Conservation (phyloP, 305 asterid genomes). For the Fraxinus greggii region DNA sequence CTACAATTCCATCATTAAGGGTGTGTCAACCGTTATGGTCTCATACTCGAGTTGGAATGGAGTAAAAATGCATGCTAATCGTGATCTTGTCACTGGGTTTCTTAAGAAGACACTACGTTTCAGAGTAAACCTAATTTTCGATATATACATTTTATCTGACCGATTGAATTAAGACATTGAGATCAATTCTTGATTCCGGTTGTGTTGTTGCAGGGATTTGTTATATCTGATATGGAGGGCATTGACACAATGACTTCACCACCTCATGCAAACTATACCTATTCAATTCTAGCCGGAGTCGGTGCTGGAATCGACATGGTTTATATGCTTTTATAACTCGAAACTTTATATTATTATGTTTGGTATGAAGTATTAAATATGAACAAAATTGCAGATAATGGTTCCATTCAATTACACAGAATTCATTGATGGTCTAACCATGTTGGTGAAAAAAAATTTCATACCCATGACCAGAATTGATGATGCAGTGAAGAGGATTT, state of each 20-base stretch:
- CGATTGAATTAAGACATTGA: background rate
- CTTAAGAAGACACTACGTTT: background rate
- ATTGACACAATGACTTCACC: constrained; percentile 15
- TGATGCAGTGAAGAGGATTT: constrained; percentile 34
- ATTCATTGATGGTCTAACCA: constrained; percentile 21
- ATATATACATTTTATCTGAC: background rate
- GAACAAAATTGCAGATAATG: constrained; percentile 24
- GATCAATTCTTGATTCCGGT: background rate
- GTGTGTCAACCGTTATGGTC: background rate
- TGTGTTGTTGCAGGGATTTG: constrained; percentile 15
- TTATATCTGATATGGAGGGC: constrained; percentile 23
- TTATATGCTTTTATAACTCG: background rate
- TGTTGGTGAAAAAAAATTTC: constrained; percentile 25
- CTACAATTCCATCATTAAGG: background rate
- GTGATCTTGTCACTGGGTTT: background rate
- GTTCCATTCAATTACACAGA: constrained; percentile 34
- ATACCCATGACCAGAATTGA: constrained; percentile 30
- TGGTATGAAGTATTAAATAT: background rate
- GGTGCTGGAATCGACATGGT: constrained; percentile 36
- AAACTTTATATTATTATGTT: background rate
- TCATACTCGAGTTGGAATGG: constrained; percentile 1
- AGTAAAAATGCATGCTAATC: background rate
- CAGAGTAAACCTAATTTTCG: background rate
- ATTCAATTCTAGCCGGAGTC: constrained; percentile 17
- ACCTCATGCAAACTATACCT: constrained; percentile 24